Base-by-base conservation (phyloP, 805 yeast species). In the Candida yuanshanica region DNA sequence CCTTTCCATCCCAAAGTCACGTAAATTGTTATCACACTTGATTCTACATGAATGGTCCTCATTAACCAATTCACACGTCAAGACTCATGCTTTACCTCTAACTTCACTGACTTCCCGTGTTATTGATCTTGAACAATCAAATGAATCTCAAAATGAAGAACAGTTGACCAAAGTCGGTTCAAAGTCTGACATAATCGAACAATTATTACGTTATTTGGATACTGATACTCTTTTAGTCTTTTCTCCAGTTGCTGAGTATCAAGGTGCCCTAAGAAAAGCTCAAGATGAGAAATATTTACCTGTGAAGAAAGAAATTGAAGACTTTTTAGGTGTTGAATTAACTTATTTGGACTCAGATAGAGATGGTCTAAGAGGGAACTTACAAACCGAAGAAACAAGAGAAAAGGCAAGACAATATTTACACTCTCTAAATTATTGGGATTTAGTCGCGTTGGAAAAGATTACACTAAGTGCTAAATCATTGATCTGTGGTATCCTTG, bases 201-300 rank as follows among this genome's bases (percentile, higher is more conserved):
- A 74, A 47, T 64, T 93, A 46, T 65, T 91, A 55, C 78, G 90
- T 41, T 93, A 90, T 57, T 68, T 95, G 44, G 99, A 93, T 60
- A 93, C 99, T 0, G 99, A 93, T 62, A 89, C 98, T 2, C 68
- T 95, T 47, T 70, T 93, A 39, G 88, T 91, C 8, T 83, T 90
- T 55, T 81, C 96, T 1, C 95, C 96, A 11, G 49, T 52, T 10
- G 70, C 68, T 33, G 98, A 91, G 59, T 88, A 84, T 58, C 90
- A 85, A 50, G 98, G 98, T 9, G 69, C 67, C 33, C 69, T 93
- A 47, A 74, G 99, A 56, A 60, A 66, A 29, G 87, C 77, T n/a
- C 99, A 93, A 63, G 81, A 87, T 48, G 77, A 79, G 50, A 64
- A 72, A 41, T 95, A 87, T 62, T 62, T 80, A 43, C 96, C 96